Evolutionary conservation across 441 rosid genomes (phyloP), one percentile per base, ranked within the genome.

Genomic region (Gossypium schwendimanii): DNA sequence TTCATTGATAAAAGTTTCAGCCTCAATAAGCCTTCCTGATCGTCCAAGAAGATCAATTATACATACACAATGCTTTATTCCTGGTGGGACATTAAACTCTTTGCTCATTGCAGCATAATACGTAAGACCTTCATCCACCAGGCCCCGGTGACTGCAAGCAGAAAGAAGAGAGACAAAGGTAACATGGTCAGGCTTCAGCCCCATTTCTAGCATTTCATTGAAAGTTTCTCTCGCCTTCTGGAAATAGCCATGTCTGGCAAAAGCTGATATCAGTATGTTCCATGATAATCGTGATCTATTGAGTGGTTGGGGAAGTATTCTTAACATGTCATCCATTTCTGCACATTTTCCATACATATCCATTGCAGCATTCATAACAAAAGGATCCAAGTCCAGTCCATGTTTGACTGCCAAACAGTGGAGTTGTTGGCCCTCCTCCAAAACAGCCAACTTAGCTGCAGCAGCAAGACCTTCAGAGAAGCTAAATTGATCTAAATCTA

Each of bases 341-440:
- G 95, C 98, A 15, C 98, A 91, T 80, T 91, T 94, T 73, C 83
- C 93, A 76, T 94, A 91, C 96, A 91, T 91, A 81, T 94, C 96
- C 82, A 88, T 89, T 47, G 88, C 79, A 60, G 97, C 84, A 75
- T 89, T 94, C 67, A 45, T 68, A 70, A 91, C 85, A 71, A 84
- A 87, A 69, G 78, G 80, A 74, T 90, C 90, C 1, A 72, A 76
- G 67, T 84, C 88, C 57, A 85, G 81, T 50, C 96, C 96, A 14
- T 85, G 85, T 79, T 93, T 93, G 55, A 84, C 59, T 28, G 88
- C 89, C 74, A 89, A 73, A 69, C 88, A 59, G 20, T 91, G 94
- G 67, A 93, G 91, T 70, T 85, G 91, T 73, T 81, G 93, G 70
- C 98, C 98, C 82, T 91, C 97, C 83, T 91, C 97, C 84, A 93